Percentiles rank a stretch among this genome's conserved stretches.
Conservation (phyloP, 2,329 filamentous ascomycete genomes). For the Colletotrichum echinochloae region DNA sequence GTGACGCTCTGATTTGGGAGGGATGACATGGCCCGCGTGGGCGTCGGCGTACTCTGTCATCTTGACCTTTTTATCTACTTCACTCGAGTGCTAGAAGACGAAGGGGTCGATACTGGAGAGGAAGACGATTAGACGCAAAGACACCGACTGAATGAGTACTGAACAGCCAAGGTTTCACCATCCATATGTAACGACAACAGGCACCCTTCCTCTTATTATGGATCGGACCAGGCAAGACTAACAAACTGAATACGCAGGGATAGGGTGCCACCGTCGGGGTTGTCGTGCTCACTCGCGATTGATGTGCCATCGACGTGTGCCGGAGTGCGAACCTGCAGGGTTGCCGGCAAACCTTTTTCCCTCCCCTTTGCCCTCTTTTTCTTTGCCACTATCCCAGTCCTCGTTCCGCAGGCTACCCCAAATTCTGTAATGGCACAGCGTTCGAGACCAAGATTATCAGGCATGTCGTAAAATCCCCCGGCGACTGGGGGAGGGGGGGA, state of each 20-base stretch:
- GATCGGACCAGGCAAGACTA: background rate
- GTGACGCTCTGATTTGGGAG: constrained; percentile 48
- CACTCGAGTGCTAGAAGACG: background rate
- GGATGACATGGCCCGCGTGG: constrained; percentile 17
- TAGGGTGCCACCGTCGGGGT: constrained; percentile 9
- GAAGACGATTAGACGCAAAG: background rate
- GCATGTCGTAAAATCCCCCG: constrained; percentile 14
- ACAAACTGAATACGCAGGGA: constrained; percentile 1
- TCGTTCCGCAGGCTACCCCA: background rate
- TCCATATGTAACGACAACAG: constrained; percentile 13
- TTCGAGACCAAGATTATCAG: constrained; percentile 1
- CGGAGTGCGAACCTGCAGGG: constrained; percentile 22
- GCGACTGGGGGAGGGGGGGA: constrained; percentile 6
- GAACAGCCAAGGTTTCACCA: background rate
- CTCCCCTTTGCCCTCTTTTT: background rate
- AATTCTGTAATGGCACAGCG: constrained; percentile 2
- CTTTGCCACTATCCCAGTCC: background rate
- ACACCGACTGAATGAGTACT: background rate
- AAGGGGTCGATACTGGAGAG: background rate
- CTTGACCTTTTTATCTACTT: no score
- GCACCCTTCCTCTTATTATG: constrained; percentile 37
- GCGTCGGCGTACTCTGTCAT: constrained; percentile 26
- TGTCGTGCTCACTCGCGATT: background rate
- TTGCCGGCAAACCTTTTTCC: constrained; percentile 30
- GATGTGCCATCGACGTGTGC: constrained; percentile 16